Percentiles rank a stretch among this genome's conserved stretches.
These are phyloP conservation scores for Cutaneotrichosporon cavernicola DNA, from an alignment of 1,284 basidiomycete species.

Conservation along the genomic window DNA sequence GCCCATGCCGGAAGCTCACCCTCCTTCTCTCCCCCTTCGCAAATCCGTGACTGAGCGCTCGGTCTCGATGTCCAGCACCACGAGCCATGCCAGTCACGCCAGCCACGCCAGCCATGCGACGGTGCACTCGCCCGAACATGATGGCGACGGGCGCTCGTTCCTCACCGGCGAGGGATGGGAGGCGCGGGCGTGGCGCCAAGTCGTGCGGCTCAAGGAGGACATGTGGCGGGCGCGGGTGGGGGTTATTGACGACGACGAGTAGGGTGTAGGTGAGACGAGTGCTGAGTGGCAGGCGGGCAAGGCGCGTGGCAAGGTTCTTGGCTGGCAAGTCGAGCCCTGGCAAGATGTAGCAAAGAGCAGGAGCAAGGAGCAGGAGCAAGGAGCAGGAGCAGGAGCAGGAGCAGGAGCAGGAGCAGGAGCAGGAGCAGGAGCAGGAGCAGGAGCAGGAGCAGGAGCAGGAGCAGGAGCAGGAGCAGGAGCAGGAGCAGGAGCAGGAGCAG, in stretches of 20 bases:
- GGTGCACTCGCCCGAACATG: neutral
- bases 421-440: too few relatives aligned
- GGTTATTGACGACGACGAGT: conserved; percentile 20
- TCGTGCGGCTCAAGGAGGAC: conserved; percentile 75
- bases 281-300: neutral
- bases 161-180: conserved; percentile 75
- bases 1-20: neutral
- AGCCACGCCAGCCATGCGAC: neutral
- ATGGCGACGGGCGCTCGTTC: conserved; percentile 19
- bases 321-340: neutral
- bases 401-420: too few relatives aligned
- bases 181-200: conserved; percentile 80
- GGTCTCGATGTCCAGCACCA: neutral
- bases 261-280: neutral
- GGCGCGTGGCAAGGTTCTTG: conserved; percentile 2
- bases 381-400: too few relatives aligned
- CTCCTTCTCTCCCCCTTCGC: neutral
- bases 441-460: too few relatives aligned
- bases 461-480: too few relatives aligned
- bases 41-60: neutral
- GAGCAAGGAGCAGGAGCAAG: too few relatives aligned
- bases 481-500: too few relatives aligned
- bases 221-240: conserved; percentile 88
- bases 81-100: neutral
- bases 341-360: neutral